Conservation (phyloP, 1,139 yeast genomes). For the Saccharomyces hybrid region DNA sequence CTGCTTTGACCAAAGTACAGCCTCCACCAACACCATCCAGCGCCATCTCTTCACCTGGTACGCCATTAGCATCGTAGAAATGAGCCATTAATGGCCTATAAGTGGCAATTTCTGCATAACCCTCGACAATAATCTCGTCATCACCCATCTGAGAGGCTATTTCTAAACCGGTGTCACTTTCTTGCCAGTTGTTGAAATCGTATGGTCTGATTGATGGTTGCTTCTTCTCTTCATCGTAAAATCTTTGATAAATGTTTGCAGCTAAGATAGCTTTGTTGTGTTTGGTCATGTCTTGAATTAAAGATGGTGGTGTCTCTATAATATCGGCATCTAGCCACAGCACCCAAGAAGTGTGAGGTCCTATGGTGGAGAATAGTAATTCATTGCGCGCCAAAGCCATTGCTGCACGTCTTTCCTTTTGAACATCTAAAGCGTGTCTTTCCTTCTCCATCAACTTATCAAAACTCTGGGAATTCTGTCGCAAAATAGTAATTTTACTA, state of each 20-base stretch:
- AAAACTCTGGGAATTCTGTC: slow-evolving; percentile 82
- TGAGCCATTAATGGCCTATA: slow-evolving; percentile 95
- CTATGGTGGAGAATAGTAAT: slow-evolving; percentile 76
- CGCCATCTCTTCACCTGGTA: slow-evolving; percentile 56
- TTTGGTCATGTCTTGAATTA: slow-evolving; percentile 79
- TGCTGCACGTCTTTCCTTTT: slow-evolving; percentile 77
- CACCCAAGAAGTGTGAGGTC: slow-evolving; percentile 90
- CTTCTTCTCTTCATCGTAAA: slow-evolving; percentile 48
- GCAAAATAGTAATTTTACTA: slow-evolving; percentile 72
- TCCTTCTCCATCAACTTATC: slow-evolving; percentile 68
- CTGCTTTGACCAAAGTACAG: slow-evolving; percentile 90
- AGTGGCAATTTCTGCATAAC: slow-evolving; percentile 87
- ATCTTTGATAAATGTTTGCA: slow-evolving; percentile 90
- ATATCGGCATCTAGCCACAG: slow-evolving; percentile 95
- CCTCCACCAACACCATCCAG: slow-evolving; percentile 98
- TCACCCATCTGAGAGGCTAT: slow-evolving; percentile 66
- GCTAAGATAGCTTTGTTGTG: slow-evolving; percentile 84
- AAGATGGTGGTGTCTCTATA: slow-evolving; percentile 72
- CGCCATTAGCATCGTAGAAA: slow-evolving; percentile 61
- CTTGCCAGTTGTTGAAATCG: slow-evolving; percentile 95
- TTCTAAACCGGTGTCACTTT: slow-evolving; percentile 74
- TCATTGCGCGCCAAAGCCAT: slow-evolving; percentile 96
- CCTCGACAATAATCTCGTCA: slow-evolving; percentile 89
- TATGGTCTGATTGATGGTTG: slow-evolving; percentile 71
- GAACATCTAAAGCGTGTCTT: slow-evolving; percentile 69